phyloP scores from a whole-genome alignment of 2,329 filamentous ascomycete genomes.

The Fusarium sp. region DNA sequence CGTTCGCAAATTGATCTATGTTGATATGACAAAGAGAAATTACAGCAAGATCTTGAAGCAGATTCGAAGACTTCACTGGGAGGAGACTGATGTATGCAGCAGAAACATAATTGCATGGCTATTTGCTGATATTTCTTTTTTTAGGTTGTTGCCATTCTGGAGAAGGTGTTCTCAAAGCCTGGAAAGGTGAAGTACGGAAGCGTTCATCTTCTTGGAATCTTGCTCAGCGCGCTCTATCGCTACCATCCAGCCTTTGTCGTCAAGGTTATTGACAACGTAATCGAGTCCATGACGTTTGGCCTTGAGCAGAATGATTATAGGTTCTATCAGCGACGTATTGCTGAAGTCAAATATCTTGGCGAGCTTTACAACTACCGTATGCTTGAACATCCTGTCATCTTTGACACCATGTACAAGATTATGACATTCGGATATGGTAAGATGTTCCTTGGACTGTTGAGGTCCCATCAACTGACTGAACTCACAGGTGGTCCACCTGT shows the following conservation, averaged over 20 bases:
- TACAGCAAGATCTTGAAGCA: slow-evolving; percentile 95
- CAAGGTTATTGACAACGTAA: slow-evolving; percentile 88
- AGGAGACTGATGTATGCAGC: slow-evolving; percentile 79
- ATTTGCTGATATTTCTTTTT: not conserved
- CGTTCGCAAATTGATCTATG: slow-evolving; percentile 90
- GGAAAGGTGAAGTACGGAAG: slow-evolving; percentile 98
- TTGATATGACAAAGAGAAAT: slow-evolving; percentile 93
- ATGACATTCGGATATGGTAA: slow-evolving; percentile 88
- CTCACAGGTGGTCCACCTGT: slow-evolving; percentile 78
- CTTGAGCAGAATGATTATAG: slow-evolving; percentile 98
- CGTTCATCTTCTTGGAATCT: slow-evolving; percentile 90
- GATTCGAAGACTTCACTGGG: slow-evolving; percentile 96
- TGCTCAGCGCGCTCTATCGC: slow-evolving; percentile 87
- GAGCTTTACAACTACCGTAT: slow-evolving; percentile 98
- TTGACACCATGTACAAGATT: slow-evolving; percentile 94
- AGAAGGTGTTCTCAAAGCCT: slow-evolving; percentile 95
- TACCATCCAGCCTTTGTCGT: slow-evolving; percentile 94
- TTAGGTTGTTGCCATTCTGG: slow-evolving; percentile 78
- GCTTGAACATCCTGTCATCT: slow-evolving; percentile 94
- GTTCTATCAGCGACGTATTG: slow-evolving; percentile 93
- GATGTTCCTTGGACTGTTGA: slow-evolving; percentile 30
- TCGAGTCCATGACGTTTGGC: slow-evolving; percentile 89
- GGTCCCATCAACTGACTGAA: slow-evolving; percentile 22
- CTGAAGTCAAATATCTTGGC: slow-evolving; percentile 95
- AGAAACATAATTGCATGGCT: too few relatives aligned